A percentile compares a stretch with the other conserved stretches of the same genome.
Evolutionary conservation across 768 basidiomycete genomes (phyloP).

Genomic region (Lentinus tigrinus): DNA sequence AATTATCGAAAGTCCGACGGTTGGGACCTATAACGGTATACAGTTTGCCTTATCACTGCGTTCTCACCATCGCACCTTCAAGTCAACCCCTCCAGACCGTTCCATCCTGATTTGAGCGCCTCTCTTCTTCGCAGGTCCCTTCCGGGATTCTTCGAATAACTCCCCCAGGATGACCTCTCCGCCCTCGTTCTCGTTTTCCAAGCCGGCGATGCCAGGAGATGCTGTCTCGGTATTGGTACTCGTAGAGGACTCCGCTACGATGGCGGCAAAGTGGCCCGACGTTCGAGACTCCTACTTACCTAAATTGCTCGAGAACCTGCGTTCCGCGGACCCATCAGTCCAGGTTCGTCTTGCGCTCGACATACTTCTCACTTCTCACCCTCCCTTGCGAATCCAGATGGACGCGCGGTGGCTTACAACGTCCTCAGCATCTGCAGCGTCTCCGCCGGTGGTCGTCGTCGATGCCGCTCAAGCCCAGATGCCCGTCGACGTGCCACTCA

Average conservation of each 20-base stretch:
- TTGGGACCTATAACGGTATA: constrained; percentile 27
- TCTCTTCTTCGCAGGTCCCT: constrained; percentile 16
- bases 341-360: constrained; percentile 18
- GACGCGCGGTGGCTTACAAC: constrained; percentile 27
- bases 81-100: constrained; percentile 17
- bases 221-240: constrained; percentile 29
- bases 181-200: constrained; percentile 20
- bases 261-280: constrained; percentile 27
- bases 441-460: constrained; percentile 2
- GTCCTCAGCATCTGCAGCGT: constrained; percentile 16
- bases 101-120: constrained; percentile 17
- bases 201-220: constrained; percentile 22
- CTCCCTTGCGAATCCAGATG: constrained; percentile 18
- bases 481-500: constrained; percentile 21
- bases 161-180: constrained; percentile 20
- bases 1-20: constrained; percentile 25
- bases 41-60: constrained; percentile 24
- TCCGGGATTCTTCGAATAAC: constrained; percentile 12
- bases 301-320: constrained; percentile 24
- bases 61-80: constrained; percentile 21
- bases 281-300: constrained; percentile 26
- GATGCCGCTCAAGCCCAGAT: constrained; percentile 12
- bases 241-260: constrained; percentile 25
- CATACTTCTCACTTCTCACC: constrained; percentile 9
- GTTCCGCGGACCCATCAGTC: constrained; percentile 20